Evolutionary conservation across 768 basidiomycete species (phyloP).

Genomic region (Trametes elegans): DNA sequence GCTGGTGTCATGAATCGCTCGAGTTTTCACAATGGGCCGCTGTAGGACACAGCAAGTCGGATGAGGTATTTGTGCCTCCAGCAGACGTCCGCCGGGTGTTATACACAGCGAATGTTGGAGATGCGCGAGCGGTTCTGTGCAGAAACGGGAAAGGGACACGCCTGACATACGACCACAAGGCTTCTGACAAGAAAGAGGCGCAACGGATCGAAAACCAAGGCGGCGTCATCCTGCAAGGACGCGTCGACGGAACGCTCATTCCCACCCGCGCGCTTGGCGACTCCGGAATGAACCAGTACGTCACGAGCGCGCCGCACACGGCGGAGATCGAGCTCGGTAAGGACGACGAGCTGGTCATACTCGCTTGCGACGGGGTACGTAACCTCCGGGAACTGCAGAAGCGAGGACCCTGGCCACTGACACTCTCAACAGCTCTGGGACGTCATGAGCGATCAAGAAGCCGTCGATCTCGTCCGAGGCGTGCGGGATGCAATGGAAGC

Average conservation of each 20-base stretch:
- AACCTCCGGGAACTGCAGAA: neutral
- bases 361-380: constrained; percentile 97
- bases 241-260: constrained; percentile 95
- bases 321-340: constrained; percentile 90
- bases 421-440: neutral
- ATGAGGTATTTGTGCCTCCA: constrained; percentile 26
- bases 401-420: neutral
- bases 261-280: constrained; percentile 96
- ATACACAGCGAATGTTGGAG: constrained; percentile 96
- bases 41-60: too few species aligned
- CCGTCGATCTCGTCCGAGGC: neutral
- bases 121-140: constrained; percentile 91
- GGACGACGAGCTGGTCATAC: constrained; percentile 89
- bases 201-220: constrained; percentile 97
- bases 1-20: constrained; percentile 7
- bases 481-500: neutral
- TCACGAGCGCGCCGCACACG: constrained; percentile 95
- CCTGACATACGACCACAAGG: constrained; percentile 99
- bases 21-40: too few species aligned
- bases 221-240: constrained; percentile 96
- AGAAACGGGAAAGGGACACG: constrained; percentile 88
- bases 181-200: constrained; percentile 95
- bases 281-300: constrained; percentile 98
- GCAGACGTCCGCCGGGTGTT: constrained; percentile 65
- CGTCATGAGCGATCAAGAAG: neutral